A percentile compares a stretch with the other conserved stretches of the same genome.
Conservation (phyloP, 2,329 filamentous ascomycete genomes). For the Paecilomyces fulvus region DNA sequence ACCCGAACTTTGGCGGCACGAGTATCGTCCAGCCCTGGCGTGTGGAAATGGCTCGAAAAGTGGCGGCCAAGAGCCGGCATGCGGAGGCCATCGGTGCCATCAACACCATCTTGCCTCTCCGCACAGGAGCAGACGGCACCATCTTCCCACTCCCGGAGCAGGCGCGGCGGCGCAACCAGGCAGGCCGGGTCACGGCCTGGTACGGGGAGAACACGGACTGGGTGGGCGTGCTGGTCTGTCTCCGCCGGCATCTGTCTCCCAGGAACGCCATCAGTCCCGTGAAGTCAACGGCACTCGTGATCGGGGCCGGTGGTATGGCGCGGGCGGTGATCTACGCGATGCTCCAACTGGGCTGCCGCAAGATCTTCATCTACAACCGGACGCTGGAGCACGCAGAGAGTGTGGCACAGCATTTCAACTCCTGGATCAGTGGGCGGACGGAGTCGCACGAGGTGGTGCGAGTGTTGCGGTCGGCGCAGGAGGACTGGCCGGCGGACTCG, state of each 20-base stretch:
- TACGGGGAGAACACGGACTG: slow-evolving; percentile 39
- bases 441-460: slow-evolving; percentile 28
- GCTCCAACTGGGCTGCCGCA: slow-evolving; percentile 66
- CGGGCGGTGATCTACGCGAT: slow-evolving; percentile 70
- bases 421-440: slow-evolving; percentile 33
- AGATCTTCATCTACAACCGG: slow-evolving; percentile 67
- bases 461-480: slow-evolving; percentile 51
- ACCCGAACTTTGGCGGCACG: slow-evolving; percentile 33
- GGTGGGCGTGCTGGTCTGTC: slow-evolving; percentile 35
- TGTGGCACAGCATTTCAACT: slow-evolving; percentile 62
- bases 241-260: slow-evolving; percentile 34
- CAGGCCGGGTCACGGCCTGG: slow-evolving; percentile 33
- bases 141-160: slow-evolving; percentile 31
- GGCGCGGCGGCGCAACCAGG: slow-evolving; percentile 34
- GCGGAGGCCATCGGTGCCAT: slow-evolving; percentile 39
- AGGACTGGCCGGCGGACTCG: slow-evolving; percentile 57
- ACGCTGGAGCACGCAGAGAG: slow-evolving; percentile 58
- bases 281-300: slow-evolving; percentile 45
- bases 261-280: slow-evolving; percentile 46
- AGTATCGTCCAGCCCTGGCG: slow-evolving; percentile 39
- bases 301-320: slow-evolving; percentile 65
- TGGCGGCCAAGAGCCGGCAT: slow-evolving; percentile 32
- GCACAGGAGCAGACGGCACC: slow-evolving; percentile 25
- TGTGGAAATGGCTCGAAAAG: slow-evolving; percentile 29
- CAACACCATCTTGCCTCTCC: slow-evolving; percentile 38